Conservation (phyloP, 495 filamentous ascomycete genomes). For the Penicillium cinerascens region DNA sequence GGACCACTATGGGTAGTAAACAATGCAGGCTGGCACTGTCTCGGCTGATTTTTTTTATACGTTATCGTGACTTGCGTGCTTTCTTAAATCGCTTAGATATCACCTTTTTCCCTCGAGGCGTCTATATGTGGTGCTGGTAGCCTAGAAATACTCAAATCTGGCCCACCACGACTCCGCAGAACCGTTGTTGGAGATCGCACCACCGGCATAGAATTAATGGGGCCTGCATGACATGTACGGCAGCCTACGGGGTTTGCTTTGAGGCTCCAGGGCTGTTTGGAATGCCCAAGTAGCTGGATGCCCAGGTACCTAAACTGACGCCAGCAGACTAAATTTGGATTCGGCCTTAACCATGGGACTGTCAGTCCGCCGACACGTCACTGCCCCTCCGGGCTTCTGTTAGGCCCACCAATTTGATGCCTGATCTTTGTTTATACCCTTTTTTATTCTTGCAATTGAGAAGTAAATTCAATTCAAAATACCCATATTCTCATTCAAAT, state of each 20-base stretch:
- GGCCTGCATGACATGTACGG: conserved; percentile 6
- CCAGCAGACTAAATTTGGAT: conserved; percentile 7
- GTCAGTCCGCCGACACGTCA: conserved; percentile 3
- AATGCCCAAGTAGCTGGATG: not conserved
- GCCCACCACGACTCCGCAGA: not conserved
- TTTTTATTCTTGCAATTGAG: not conserved
- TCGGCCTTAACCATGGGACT: conserved; percentile 19
- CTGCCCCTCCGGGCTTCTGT: conserved; percentile 2
- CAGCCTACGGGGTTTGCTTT: conserved; percentile 1
- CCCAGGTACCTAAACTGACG: not conserved
- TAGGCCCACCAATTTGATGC: not conserved
- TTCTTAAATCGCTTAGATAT: not conserved
- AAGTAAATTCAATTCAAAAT: not conserved
- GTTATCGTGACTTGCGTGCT: not conserved
- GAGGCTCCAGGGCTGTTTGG: not conserved
- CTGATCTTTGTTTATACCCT: not conserved
- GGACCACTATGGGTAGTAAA: conserved; percentile 17
- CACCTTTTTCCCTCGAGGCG: not conserved
- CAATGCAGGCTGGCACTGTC: conserved; percentile 2
- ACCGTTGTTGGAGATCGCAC: conserved; percentile 8
- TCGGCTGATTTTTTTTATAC: not conserved
- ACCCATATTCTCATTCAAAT: not conserved
- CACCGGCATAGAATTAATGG: not conserved
- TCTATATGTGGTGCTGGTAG: conserved; percentile 4
- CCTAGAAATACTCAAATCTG: not conserved